Conservation (phyloP, 371 early-diverging fungal species). For the Rhizopus arrhizus region DNA sequence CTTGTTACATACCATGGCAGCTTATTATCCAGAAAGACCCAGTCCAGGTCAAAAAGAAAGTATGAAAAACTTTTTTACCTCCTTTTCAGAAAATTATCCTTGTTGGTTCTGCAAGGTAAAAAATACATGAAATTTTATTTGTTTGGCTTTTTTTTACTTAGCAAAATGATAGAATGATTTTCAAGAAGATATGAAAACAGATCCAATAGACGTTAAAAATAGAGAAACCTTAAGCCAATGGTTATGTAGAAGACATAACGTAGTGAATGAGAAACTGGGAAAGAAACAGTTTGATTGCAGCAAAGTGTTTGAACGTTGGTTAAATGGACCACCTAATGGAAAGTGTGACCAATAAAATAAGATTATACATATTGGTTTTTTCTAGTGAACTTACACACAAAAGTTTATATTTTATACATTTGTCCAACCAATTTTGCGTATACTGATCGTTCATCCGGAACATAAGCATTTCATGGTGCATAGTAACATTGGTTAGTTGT, state of each 20-base stretch:
- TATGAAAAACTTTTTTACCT: constrained; percentile 68
- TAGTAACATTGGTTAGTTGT: no score
- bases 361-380: background rate
- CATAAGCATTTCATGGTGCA: no score
- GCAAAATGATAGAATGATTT: constrained; percentile 65
- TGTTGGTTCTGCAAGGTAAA: constrained; percentile 87
- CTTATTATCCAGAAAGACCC: constrained; percentile 93
- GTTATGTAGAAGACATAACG: constrained; percentile 97
- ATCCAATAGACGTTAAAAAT: constrained; percentile 86
- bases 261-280: constrained; percentile 91
- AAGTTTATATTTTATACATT: no score
- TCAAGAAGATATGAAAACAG: constrained; percentile 63
- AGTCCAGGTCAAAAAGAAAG: constrained; percentile 66
- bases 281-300: constrained; percentile 95
- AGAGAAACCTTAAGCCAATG: constrained; percentile 79
- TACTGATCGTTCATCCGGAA: no score
- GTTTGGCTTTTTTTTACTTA: background rate
- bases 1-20: constrained; percentile 97
- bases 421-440: no score
- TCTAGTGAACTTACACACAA: no score
- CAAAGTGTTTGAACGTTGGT: constrained; percentile 93
- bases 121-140: background rate
- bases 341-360: constrained; percentile 59
- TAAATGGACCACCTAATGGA: constrained; percentile 80
- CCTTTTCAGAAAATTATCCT: constrained; percentile 90